Evolutionary conservation across 305 asterid species (phyloP), one percentile per base, ranked within the genome.

Genomic region (Fraxinus albicans): DNA sequence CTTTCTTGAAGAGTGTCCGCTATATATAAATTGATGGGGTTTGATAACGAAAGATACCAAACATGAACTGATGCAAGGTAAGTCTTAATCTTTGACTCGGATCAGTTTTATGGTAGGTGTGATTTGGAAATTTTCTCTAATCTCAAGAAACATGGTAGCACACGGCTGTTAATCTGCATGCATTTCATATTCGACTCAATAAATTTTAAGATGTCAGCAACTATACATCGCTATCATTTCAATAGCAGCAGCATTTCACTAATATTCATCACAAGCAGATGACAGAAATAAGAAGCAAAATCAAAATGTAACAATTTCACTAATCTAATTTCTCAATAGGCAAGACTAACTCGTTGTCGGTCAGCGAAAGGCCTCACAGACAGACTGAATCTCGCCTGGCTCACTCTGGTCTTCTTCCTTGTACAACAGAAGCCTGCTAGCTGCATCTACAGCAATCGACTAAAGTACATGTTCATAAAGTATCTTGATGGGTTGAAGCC

Each of bases 401-500:
- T 33, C 44, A 34, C 76, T 34, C 23, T n/a, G 76, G 76, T 72
- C 40, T 70, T 12, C 23, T 33, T 72, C 76, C 76, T 72, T 72
- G 44, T 72, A 33, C 76, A 72, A 72, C 76, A 72, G 76, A 72
- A 33, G 76, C 25, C 40, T 35, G 84, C 86, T 78, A 86, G 87
- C 83, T 63, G 85, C 83, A 23, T 84, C 88, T 90, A 94, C 79
- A 88, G 84, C 89, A 83, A 80, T 83, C 67, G 93, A 81, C 98
- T 93, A 84, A 96, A 96, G 86, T 94, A 94, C 85, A 96, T 86
- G 89, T 91, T 96, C 98, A 96, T 91, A 89, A 93, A 86, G 82
- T 93, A 91, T 92, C 98, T 96, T 4, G 99, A 94, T 4, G 99
- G 99, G 86, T 90, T 96, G 94, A 92, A 96, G 83, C 99, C 98